These are phyloP conservation scores for Phytophthora foliorum DNA, from an alignment of 352 stramenopile genomes.

Conservation along the genomic window DNA sequence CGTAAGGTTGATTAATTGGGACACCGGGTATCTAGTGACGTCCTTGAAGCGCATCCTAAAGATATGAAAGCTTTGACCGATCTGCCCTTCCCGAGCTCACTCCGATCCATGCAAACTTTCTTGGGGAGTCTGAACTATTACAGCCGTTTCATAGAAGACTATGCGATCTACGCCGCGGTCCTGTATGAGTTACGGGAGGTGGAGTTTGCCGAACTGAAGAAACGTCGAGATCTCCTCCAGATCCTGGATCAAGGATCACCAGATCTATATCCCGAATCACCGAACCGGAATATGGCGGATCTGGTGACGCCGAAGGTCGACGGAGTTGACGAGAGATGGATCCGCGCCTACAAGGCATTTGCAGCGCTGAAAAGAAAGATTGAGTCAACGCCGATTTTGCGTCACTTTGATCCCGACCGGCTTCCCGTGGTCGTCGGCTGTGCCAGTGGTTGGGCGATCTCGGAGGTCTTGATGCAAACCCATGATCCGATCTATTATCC, in stretches of 20 bases:
- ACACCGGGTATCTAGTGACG: constrained; percentile 1
- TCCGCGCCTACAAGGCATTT: too few relatives aligned
- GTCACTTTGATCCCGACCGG: constrained; percentile 18
- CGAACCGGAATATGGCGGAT: too few relatives aligned
- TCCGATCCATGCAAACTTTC: constrained; percentile 31
- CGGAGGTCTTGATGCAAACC: not conserved
- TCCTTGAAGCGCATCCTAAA: constrained; percentile 19
- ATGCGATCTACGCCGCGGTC: constrained; percentile 17
- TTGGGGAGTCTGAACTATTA: constrained; percentile 33
- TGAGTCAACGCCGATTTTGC: constrained; percentile 6
- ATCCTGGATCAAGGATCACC: too few relatives aligned
- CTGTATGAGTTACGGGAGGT: constrained; percentile 11
- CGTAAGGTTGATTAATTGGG: constrained; percentile 26
- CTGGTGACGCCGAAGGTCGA: too few relatives aligned
- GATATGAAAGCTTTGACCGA: not conserved
- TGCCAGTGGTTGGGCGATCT: constrained; percentile 26
- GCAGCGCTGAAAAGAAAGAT: constrained; percentile 18
- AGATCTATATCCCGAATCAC: too few relatives aligned
- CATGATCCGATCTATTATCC: too few relatives aligned
- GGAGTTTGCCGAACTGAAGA: constrained; percentile 1
- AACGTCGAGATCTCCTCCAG: not conserved
- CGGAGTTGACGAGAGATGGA: too few relatives aligned
- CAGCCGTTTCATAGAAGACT: constrained; percentile 31
- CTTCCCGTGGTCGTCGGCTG: constrained; percentile 17
- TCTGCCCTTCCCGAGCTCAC: constrained; percentile 16